These are phyloP conservation scores for Scenedesmus sp. DNA, from an alignment of 163 green algal species.

Conservation along the genomic window DNA sequence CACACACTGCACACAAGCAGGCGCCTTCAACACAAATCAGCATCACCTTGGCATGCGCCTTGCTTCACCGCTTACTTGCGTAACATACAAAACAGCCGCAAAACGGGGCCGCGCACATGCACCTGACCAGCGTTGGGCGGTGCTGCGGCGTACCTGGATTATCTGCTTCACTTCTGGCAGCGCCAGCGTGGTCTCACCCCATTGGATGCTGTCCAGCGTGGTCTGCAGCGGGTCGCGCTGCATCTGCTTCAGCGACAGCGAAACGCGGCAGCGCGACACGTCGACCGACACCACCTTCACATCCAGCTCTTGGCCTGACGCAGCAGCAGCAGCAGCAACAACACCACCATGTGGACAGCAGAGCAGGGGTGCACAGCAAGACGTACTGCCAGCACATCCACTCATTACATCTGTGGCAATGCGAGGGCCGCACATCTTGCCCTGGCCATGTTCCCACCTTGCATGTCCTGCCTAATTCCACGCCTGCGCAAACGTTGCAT, in stretches of 20 bases:
- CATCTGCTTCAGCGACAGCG: constrained; percentile 79
- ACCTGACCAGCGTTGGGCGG: not conserved
- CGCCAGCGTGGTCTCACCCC: constrained; percentile 3
- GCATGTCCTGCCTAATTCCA: no score
- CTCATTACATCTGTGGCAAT: no score
- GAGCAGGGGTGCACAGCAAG: no score
- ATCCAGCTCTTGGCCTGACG: constrained; percentile 66
- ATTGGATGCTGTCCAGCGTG: constrained; percentile 79
- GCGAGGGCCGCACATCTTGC: no score
- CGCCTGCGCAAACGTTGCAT: no score
- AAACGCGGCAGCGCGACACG: constrained; percentile 61
- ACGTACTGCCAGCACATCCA: not conserved
- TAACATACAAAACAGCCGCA: not conserved
- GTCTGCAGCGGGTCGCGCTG: constrained; percentile 78
- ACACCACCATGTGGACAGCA: not conserved
- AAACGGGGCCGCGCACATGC: no score
- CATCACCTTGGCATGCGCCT: no score
- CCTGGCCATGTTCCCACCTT: no score
- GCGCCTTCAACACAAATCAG: not conserved
- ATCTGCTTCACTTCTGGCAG: constrained; percentile 37
- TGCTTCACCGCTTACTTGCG: no score
- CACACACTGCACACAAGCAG: not conserved
- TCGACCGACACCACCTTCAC: constrained; percentile 74
- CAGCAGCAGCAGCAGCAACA: not conserved
- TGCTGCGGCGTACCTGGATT: not conserved